phyloP scores from a whole-genome alignment of 2,329 filamentous ascomycete species.

The Monilinia vaccinii-corymbosi region DNA sequence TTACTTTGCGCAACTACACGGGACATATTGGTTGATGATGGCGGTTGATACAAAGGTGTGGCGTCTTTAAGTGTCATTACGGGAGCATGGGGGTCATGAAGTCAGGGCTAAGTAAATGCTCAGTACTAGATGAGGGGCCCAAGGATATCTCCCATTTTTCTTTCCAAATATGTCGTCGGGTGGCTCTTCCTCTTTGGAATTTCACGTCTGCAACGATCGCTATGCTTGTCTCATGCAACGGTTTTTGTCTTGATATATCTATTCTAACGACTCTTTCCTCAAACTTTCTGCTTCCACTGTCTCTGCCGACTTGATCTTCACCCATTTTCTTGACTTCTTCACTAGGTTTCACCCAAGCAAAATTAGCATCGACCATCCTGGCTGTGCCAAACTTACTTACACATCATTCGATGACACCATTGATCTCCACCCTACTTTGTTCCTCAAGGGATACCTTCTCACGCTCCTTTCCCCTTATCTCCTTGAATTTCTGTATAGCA shows the following conservation, averaged over 20 bases:
- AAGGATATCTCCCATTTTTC: slow-evolving; percentile 10
- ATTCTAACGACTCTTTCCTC: slow-evolving; percentile 3
- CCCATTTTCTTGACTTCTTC: slow-evolving; percentile 12
- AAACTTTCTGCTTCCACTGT: slow-evolving; percentile 14
- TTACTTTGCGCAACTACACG: slow-evolving; percentile 11
- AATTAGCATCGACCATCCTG: slow-evolving; percentile 35
- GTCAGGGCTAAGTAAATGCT: slow-evolving; percentile 10
- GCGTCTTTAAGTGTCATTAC: slow-evolving; percentile 15
- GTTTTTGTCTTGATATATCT: slow-evolving; percentile 10
- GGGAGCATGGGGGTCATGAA: slow-evolving; percentile 15
- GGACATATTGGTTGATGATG: slow-evolving; percentile 17
- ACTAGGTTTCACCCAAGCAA: slow-evolving; percentile 14
- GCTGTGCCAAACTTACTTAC: slow-evolving; percentile 36
- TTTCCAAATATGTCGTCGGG: slow-evolving; percentile 13
- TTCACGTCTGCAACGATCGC: slow-evolving; percentile 22
- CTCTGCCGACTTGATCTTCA: slow-evolving; percentile 13
- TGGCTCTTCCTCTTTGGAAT: slow-evolving; percentile 16
- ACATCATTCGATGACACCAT: slow-evolving; percentile 36
- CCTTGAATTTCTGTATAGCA: slow-evolving; percentile 28
- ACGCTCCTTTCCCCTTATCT: not conserved
- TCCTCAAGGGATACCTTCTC: slow-evolving; percentile 19
- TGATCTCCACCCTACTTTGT: slow-evolving; percentile 33
- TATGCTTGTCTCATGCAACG: slow-evolving; percentile 15
- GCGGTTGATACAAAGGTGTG: slow-evolving; percentile 20
- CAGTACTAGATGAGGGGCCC: slow-evolving; percentile 10